phyloP scores from a whole-genome alignment of 768 basidiomycete genomes.

The Lactarius psammicola region DNA sequence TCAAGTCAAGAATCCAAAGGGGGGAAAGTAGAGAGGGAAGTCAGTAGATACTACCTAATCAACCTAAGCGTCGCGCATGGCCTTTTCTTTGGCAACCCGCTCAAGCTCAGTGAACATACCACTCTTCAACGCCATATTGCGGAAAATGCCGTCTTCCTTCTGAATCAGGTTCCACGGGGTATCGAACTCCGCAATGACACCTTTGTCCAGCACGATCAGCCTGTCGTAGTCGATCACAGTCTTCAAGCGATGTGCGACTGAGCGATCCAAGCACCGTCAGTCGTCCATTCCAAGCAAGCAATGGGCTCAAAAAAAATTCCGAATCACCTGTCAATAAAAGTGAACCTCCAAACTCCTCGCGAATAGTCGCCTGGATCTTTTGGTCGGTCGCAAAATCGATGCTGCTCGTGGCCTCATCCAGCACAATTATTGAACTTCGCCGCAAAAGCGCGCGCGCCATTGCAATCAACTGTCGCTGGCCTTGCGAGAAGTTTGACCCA shows the following conservation, averaged over 20 bases:
- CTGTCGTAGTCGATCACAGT: constrained; percentile 83
- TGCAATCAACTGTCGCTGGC: constrained; percentile 84
- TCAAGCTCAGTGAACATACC: constrained; percentile 64
- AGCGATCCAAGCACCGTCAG: constrained; percentile 26
- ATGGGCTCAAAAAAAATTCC: constrained; percentile 33
- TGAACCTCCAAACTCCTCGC: constrained; percentile 78
- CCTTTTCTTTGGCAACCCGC: constrained; percentile 49
- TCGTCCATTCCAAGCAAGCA: constrained; percentile 1
- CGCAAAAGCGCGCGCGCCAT: constrained; percentile 81
- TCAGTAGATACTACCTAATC: neutral
- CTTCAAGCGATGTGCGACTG: constrained; percentile 70
- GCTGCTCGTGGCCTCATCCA: constrained; percentile 84
- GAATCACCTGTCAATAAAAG: constrained; percentile 64
- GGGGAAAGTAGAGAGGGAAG: neutral
- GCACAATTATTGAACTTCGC: constrained; percentile 67
- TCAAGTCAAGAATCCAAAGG: neutral
- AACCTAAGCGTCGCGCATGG: constrained; percentile 11
- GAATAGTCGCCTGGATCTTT: constrained; percentile 85
- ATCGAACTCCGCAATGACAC: constrained; percentile 49
- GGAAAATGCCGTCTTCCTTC: constrained; percentile 49
- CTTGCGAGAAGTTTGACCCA: constrained; percentile 89
- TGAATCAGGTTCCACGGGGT: constrained; percentile 50
- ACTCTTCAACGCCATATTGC: constrained; percentile 57
- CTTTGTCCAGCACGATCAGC: constrained; percentile 76
- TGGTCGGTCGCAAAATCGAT: constrained; percentile 87